Evolutionary conservation across 1,139 yeast species (phyloP), one percentile per base, ranked within the genome.

Genomic region (Yamadazyma songkhlaensis): DNA sequence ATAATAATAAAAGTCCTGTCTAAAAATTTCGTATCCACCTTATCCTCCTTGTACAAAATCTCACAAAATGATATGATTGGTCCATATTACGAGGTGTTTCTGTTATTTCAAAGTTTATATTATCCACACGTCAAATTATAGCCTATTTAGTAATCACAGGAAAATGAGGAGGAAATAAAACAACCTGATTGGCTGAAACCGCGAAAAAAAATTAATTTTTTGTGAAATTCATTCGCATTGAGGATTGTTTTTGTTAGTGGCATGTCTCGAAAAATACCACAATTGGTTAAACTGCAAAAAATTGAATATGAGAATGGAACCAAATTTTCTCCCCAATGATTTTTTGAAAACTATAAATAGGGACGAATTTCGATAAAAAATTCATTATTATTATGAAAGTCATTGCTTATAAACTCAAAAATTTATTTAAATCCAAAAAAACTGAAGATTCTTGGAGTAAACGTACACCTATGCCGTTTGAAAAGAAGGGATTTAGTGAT

Each of bases 311-410:
- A n/a, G n/a, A n/a, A n/a, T n/a, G n/a, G n/a, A n/a, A n/a, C n/a
- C n/a, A n/a, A n/a, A n/a, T n/a, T n/a, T n/a, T 9, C 39, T 53
- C 0, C 25, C 43, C 0, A 42, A 68, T 25, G 34, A 41, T 3
- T 25, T 47, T 0, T 53, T 54, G 9, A 12, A 30, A 7, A 12
- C 23, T 11, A 30, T 32, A 13, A 33, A 22, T 13, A 34, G 29
- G 11, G 34, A 36, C 22, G 38, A 38, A 3, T 17, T 4, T 17
- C 20, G n/a, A n/a, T n/a, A n/a, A n/a, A n/a, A n/a, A n/a, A n/a
- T n/a, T n/a, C 20, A 17, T 17, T 6, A 17, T 17, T 6, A 6
- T 17, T 6, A 17, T 17, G 20, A 17, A 17, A 17, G 20, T 17
- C 20, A 17, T 17, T 17, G 6, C 20, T 17, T 17, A 17, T 17